phyloP scores from a whole-genome alignment of 345 rosid genomes.

The Balakata baccata region DNA sequence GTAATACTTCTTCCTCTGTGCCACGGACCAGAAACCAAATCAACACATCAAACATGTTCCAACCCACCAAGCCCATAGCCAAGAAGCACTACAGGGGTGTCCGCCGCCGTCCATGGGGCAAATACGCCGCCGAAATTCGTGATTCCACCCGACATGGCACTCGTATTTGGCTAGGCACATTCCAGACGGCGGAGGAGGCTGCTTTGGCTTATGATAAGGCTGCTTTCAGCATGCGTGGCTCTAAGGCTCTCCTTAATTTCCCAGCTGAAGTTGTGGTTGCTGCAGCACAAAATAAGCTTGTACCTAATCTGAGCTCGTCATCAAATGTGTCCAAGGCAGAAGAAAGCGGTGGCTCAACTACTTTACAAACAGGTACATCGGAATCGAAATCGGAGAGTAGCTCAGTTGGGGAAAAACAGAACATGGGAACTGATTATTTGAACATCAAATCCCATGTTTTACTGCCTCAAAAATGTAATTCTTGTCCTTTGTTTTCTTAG shows the following conservation, averaged over 20 bases:
- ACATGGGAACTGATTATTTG: neutral
- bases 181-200: constrained; percentile 55
- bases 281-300: neutral
- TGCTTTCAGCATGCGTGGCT: constrained; percentile 57
- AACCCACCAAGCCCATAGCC: constrained; percentile 23
- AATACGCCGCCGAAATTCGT: constrained; percentile 58
- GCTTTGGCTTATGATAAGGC: constrained; percentile 64
- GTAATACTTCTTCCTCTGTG: neutral
- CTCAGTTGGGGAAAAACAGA: constrained; percentile 11
- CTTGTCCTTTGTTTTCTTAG: too few relatives aligned
- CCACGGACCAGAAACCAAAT: constrained; percentile 12
- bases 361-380: constrained; percentile 14
- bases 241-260: constrained; percentile 65
- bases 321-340: constrained; percentile 1
- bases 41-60: constrained; percentile 23
- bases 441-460: neutral
- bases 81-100: constrained; percentile 63
- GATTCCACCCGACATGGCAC: constrained; percentile 48
- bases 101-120: constrained; percentile 67
- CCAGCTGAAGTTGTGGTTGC: constrained; percentile 37
- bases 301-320: too few relatives aligned
- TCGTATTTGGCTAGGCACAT: constrained; percentile 60
- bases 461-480: too few relatives aligned
- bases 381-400: constrained; percentile 23
- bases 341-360: constrained; percentile 17